A percentile compares a stretch with the other conserved stretches of the same genome.
Conservation (phyloP, 768 basidiomycete genomes). For the Lactifluus subvellereus region DNA sequence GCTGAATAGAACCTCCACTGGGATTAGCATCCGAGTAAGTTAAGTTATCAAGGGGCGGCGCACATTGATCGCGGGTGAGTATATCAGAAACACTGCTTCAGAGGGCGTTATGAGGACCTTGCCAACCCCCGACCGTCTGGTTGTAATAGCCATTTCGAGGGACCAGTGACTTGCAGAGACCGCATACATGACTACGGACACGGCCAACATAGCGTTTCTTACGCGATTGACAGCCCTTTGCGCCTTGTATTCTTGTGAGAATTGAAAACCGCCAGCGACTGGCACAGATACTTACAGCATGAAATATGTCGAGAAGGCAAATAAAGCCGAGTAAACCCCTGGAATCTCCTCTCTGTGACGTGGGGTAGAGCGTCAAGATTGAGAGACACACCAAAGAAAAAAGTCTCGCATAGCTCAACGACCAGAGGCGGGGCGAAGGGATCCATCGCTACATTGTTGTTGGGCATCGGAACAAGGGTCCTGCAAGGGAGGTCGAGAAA, state of each 20-base stretch:
- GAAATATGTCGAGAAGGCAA: neutral
- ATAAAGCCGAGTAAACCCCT: neutral
- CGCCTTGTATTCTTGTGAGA: neutral
- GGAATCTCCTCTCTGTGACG: neutral
- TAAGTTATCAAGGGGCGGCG: neutral
- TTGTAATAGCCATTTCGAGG: neutral
- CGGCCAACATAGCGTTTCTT: neutral
- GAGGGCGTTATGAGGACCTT: neutral
- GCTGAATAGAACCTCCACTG: neutral
- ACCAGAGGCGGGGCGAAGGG: no score
- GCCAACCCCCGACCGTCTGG: neutral
- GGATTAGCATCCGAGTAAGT: neutral
- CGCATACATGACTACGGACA: conserved; percentile 1
- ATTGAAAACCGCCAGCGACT: neutral
- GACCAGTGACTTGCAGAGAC: conserved; percentile 1
- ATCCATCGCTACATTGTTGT: no score
- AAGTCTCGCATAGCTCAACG: no score
- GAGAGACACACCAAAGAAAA: no score
- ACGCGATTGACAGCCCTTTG: neutral
- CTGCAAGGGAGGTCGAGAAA: no score
- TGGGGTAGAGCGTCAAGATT: no score
- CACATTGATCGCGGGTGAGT: conserved; percentile 9
- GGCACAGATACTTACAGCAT: neutral
- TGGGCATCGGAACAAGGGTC: no score
- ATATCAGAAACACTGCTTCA: neutral